Evolutionary conservation across 495 filamentous ascomycete species (phyloP).

Genomic region (Letharia lupina): DNA sequence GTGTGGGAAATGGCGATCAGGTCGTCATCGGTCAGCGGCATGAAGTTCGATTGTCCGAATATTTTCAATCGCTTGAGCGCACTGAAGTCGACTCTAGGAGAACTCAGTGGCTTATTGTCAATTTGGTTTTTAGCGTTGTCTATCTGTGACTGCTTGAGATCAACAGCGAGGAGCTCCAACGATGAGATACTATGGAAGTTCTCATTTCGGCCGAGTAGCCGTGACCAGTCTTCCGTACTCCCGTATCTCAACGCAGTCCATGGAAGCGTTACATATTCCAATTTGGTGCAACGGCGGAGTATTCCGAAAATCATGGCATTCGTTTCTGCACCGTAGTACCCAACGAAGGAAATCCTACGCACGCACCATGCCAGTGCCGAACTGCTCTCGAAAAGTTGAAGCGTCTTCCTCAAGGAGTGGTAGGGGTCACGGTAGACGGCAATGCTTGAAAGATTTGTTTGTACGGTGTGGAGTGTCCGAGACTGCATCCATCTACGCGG

Average conservation of each 20-base stretch:
- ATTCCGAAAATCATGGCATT: slow-evolving; percentile 37
- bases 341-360: slow-evolving; percentile 47
- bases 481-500: slow-evolving; percentile 29
- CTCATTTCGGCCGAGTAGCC: slow-evolving; percentile 29
- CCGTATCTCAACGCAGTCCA: slow-evolving; percentile 46
- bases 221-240: slow-evolving; percentile 37
- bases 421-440: slow-evolving; percentile 47
- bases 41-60: slow-evolving; percentile 44
- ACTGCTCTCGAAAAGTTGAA: slow-evolving; percentile 35
- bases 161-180: slow-evolving; percentile 42
- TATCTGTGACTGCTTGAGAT: slow-evolving; percentile 34
- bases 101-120: slow-evolving; percentile 27
- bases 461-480: slow-evolving; percentile 32
- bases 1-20: slow-evolving; percentile 41
- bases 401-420: slow-evolving; percentile 38
- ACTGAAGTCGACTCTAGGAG: slow-evolving; percentile 36
- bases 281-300: slow-evolving; percentile 34
- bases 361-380: slow-evolving; percentile 39
- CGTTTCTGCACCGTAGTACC: slow-evolving; percentile 43
- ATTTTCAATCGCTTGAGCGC: slow-evolving; percentile 42
- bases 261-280: slow-evolving; percentile 40
- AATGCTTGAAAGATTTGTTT: slow-evolving; percentile 32
- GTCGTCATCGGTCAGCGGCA: slow-evolving; percentile 43
- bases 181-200: slow-evolving; percentile 33
- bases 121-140: slow-evolving; percentile 21